Conservation (phyloP, 139 green algal genomes). For the Auxenochlorella pyrenoidosa region DNA sequence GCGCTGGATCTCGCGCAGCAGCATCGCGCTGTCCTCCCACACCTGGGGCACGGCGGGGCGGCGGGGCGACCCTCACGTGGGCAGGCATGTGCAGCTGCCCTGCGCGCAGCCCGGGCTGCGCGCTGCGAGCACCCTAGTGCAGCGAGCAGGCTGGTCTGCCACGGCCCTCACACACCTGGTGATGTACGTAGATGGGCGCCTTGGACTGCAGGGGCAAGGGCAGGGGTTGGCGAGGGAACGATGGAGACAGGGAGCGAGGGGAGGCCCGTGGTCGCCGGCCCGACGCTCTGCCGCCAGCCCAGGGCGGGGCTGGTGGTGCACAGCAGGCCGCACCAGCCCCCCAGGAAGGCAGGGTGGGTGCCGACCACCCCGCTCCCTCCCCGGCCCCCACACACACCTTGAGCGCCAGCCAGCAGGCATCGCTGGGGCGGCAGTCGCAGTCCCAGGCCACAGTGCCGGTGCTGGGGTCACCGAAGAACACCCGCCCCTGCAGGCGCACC, state of each 20-base stretch:
- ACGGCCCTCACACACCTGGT: not conserved
- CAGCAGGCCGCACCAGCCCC: too few species aligned
- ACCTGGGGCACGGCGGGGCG: too few species aligned
- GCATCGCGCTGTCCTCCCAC: constrained; percentile 53
- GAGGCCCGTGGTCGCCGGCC: not conserved
- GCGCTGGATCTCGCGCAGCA: constrained; percentile 37
- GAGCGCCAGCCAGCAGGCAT: constrained; percentile 72
- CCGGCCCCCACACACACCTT: constrained; percentile 43
- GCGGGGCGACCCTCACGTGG: too few species aligned
- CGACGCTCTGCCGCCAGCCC: too few species aligned
- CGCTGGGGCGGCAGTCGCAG: constrained; percentile 79
- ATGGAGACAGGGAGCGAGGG: not conserved
- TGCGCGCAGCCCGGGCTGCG: too few species aligned
- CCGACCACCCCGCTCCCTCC: too few species aligned
- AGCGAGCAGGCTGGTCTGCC: too few species aligned
- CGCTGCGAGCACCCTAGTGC: too few species aligned
- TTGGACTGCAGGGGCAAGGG: not conserved
- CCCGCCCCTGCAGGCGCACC: constrained; percentile 59
- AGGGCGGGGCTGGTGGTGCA: too few species aligned
- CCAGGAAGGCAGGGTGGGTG: too few species aligned
- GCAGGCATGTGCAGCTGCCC: too few species aligned
- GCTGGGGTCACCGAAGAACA: constrained; percentile 80
- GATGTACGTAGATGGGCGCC: constrained; percentile 63
- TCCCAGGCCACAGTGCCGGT: constrained; percentile 72
- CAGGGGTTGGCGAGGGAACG: not conserved